phyloP scores from a whole-genome alignment of 2,329 filamentous ascomycete species.

The Cyphellophora europaea region DNA sequence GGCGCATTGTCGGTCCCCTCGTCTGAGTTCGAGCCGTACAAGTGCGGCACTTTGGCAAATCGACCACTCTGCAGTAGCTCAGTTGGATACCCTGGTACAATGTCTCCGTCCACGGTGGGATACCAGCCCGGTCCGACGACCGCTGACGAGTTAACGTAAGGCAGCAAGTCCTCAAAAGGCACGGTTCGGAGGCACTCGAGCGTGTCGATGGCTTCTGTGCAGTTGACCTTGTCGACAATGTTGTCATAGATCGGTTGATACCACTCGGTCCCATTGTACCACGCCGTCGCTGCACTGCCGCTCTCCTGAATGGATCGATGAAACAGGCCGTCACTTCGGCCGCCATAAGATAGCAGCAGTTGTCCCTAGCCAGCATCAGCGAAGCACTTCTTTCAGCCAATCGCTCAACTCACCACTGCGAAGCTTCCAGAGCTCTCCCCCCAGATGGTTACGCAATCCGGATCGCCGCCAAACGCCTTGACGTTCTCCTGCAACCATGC shows the following conservation, averaged over 20 bases:
- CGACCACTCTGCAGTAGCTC: slow-evolving; percentile 29
- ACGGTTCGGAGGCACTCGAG: slow-evolving; percentile 57
- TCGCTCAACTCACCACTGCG: too few relatives aligned
- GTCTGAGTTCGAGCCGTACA: slow-evolving; percentile 39
- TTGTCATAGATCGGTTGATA: slow-evolving; percentile 54
- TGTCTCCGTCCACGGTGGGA: slow-evolving; percentile 39
- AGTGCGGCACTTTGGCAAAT: slow-evolving; percentile 27
- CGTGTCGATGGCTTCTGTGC: slow-evolving; percentile 46
- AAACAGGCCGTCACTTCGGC: slow-evolving; percentile 46
- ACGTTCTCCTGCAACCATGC: slow-evolving; percentile 31
- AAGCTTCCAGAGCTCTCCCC: slow-evolving; percentile 25
- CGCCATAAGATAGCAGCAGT: slow-evolving; percentile 46
- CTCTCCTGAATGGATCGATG: slow-evolving; percentile 14
- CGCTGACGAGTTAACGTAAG: slow-evolving; percentile 34
- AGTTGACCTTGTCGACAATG: slow-evolving; percentile 52
- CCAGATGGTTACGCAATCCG: slow-evolving; percentile 28
- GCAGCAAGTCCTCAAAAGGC: slow-evolving; percentile 50
- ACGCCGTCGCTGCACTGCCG: slow-evolving; percentile 13
- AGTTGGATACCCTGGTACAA: slow-evolving; percentile 36
- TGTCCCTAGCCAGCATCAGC: too few relatives aligned
- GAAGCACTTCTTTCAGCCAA: too few relatives aligned
- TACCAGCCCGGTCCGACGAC: slow-evolving; percentile 4
- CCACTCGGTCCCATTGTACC: slow-evolving; percentile 15
- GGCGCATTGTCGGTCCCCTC: slow-evolving; percentile 52
- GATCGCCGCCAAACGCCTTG: slow-evolving; percentile 25